Evolutionary conservation across 2,329 filamentous ascomycete genomes (phyloP), one percentile per base, ranked within the genome.

Genomic region (Microascus cirrosus): DNA sequence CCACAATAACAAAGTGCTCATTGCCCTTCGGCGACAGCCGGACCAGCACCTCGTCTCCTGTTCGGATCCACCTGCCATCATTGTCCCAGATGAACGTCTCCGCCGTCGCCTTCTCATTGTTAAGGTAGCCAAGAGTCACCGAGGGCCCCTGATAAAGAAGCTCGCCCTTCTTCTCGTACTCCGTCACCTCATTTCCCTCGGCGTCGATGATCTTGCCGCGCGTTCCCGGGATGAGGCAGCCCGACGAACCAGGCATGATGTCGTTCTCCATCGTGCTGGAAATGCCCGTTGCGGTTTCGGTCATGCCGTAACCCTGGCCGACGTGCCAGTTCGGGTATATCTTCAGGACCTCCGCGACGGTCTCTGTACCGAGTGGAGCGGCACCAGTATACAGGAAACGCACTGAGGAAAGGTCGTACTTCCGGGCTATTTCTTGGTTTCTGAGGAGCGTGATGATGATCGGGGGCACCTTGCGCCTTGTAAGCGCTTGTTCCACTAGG

Each of bases 1-100:
- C 92, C 1, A 91, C 87, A 59, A 96, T 86, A 67, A 90, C 86
- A 54, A 96, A 69, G 66, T 96, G 92, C 70, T 96, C 90, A 62
- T 85, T 74, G 2, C 89, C 90, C 2, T 77, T 74, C 0, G 82
- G 78, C 8, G 82, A 76, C 65, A 81, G 79, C 2, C 80, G 78
- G 12, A 95, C 74, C 2, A 93, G 75, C 0, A 87, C 90, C 68
- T 95, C 89, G 65, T 96, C 92, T 6, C 92, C 92, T 0, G 92
- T 96, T 48, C 81, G 82, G 78, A 95, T 83, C 83, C 90, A 94
- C 61, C 84, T 73, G 11, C 84, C 84, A 62, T 91, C 85, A 1
- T 84, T 77, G 56, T 85, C 77, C 61, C 72, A 74, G 0, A 85
- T 66, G 65, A 90, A 96, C 0, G 91, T 94, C 68, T 95, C 90